A percentile compares a stretch with the other conserved stretches of the same genome.
phyloP scores from a whole-genome alignment of 805 yeast genomes.

The Wickerhamiella bombiphila region DNA sequence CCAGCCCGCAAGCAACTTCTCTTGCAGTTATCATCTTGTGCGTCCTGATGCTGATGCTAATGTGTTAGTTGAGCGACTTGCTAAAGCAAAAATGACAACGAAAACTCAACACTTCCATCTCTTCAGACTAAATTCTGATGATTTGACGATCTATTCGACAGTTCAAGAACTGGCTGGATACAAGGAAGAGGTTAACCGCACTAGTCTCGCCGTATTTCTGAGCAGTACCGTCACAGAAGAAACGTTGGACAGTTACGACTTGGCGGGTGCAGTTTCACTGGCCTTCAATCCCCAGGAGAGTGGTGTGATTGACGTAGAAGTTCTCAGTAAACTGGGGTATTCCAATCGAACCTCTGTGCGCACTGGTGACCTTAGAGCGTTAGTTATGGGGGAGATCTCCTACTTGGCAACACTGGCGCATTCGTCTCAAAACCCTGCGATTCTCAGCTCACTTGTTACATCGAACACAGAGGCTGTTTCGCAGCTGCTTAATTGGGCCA shows the following conservation, averaged over 20 bases:
- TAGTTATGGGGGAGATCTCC: conserved; percentile 28
- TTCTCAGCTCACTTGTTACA: conserved; percentile 20
- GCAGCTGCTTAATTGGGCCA: conserved; percentile 20
- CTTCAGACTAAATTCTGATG: conserved; percentile 35
- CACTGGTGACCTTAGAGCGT: conserved; percentile 24
- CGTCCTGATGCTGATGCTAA: conserved; percentile 20
- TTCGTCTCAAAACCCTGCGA: conserved; percentile 25
- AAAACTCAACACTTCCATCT: conserved; percentile 79
- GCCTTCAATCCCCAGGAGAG: conserved; percentile 25
- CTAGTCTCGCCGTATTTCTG: conserved; percentile 52
- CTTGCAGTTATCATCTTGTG: conserved; percentile 17
- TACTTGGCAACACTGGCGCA: conserved; percentile 24
- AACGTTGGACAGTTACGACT: conserved; percentile 26
- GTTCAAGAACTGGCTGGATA: conserved; percentile 27
- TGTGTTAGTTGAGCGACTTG: conserved; percentile 40
- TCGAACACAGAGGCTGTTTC: conserved; percentile 20
- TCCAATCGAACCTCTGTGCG: conserved; percentile 18
- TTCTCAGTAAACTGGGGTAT: conserved; percentile 17
- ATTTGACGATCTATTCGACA: conserved; percentile 21
- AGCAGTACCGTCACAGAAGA: conserved; percentile 28
- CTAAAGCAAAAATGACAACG: conserved; percentile 57
- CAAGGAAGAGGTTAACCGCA: conserved; percentile 25
- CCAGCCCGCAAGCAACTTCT: conserved; percentile 5
- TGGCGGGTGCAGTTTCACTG: conserved; percentile 35
- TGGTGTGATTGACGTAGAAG: conserved; percentile 14